phyloP scores from a whole-genome alignment of 495 filamentous ascomycete genomes.

The Rostrohypoxylon terebratum region DNA sequence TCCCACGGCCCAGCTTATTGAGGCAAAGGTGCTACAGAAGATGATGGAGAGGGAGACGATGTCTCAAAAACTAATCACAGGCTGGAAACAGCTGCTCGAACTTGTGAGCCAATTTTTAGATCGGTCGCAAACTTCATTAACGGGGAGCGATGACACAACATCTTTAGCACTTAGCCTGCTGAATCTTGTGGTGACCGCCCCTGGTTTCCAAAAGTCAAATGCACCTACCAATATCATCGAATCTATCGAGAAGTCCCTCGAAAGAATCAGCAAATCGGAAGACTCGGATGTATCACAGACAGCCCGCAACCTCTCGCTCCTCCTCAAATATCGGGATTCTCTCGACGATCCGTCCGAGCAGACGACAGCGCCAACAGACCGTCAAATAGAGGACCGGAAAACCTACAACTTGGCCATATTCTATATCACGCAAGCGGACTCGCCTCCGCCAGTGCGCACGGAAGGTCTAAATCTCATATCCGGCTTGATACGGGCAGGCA shows the following conservation, averaged over 20 bases:
- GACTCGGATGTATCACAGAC: conserved; percentile 60
- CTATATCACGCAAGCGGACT: conserved; percentile 74
- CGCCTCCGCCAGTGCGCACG: conserved; percentile 78
- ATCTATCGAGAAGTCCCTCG: conserved; percentile 64
- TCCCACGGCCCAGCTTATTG: conserved; percentile 61
- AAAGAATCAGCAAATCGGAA: conserved; percentile 55
- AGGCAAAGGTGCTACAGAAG: conserved; percentile 73
- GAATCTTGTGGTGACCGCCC: conserved; percentile 72
- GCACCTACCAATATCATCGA: conserved; percentile 59
- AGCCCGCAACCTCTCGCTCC: conserved; percentile 66
- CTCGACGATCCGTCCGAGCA: conserved; percentile 55
- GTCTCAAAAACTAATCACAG: conserved; percentile 60
- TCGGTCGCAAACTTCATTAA: conserved; percentile 62
- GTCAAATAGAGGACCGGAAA: conserved; percentile 72
- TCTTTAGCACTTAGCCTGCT: conserved; percentile 73
- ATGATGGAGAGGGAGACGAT: conserved; percentile 73
- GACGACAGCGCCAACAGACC: conserved; percentile 50
- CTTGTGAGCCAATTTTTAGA: conserved; percentile 71
- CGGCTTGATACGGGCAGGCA: conserved; percentile 69
- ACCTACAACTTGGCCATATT: conserved; percentile 76
- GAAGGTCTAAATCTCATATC: conserved; percentile 81
- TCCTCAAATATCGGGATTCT: conserved; percentile 67
- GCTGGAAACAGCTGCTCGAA: conserved; percentile 55
- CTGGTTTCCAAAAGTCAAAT: conserved; percentile 66
- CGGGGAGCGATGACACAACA: conserved; percentile 62